Base-by-base conservation (phyloP, 495 filamentous ascomycete species). In the Neohortaea acidophila region DNA sequence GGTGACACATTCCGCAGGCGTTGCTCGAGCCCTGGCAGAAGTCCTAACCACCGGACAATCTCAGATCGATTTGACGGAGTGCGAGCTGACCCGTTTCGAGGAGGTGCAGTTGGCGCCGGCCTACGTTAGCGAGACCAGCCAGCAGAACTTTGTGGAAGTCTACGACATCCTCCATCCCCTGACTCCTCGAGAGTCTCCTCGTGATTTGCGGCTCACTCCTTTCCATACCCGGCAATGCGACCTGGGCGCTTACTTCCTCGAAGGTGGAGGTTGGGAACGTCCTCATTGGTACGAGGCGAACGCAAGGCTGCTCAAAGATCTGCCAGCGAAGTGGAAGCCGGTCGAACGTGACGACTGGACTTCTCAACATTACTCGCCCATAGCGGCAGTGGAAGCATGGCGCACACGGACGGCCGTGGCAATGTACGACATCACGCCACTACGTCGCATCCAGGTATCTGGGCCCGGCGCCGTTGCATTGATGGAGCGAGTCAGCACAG, bases 1-100 rank as follows among this genome's bases (percentile, higher is more conserved):
- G 67, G 65, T 70, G 4, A 70, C 67, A 8, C 67, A 70, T 29
- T 65, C 64, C 0, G 66, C 65, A n/a, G 67, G 67, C 13, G 62
- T 69, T 9, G 67, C 67, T 5, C 58, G 64, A 22, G 63, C 65
- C 12, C 25, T 70, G 2, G 67, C 66, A 0, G 55, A 70, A 40
- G 34, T 66, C 7, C 58, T 70, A 12, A 68, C 66, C 2, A 54
- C 51, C 0, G 66, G 64, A 4, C 49, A 42, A 22, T 68, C 66
- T 3, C 39, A 56, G 21, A 61, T 67, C 29, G 64, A 70, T 34
- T 38, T 68, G 9, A 46, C 57, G 2, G 66, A 67, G 27, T 68
- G 65, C 40, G 63, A 70, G 36, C 47, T 70, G 1, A 53, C 63
- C 2, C 63, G 66, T 8, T 70, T 70, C 44, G 66, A 70, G 43